Evolutionary conservation across 306 rosid species (phyloP).

Genomic region (Rosa rugosa): DNA sequence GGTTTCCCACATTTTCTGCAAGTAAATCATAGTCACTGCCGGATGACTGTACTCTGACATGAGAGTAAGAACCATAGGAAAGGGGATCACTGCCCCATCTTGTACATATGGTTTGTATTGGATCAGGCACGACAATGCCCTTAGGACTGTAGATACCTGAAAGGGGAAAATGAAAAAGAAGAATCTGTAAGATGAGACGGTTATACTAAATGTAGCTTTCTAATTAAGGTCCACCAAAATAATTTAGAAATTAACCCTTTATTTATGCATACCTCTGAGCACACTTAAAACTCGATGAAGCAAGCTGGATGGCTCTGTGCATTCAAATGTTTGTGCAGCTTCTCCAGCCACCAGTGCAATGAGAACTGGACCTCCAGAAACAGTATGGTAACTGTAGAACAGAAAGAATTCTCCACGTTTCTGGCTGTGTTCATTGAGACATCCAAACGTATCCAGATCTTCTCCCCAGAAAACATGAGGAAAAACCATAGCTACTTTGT

Average conservation of each 20-base stretch:
- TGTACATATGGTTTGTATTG: constrained; percentile 80
- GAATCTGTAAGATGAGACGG: constrained; percentile 10
- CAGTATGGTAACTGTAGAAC: constrained; percentile 87
- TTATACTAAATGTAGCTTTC: not conserved
- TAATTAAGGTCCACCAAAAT: constrained; percentile 4
- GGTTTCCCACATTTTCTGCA: constrained; percentile 76
- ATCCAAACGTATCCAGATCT: constrained; percentile 92
- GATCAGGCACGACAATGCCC: constrained; percentile 76
- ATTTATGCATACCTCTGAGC: constrained; percentile 63
- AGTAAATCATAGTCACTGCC: constrained; percentile 86
- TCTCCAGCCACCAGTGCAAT: constrained; percentile 95
- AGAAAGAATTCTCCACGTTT: constrained; percentile 91
- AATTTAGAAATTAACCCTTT: not conserved
- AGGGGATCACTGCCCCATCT: constrained; percentile 94
- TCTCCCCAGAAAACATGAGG: constrained; percentile 97
- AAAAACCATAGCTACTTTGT: constrained; percentile 90
- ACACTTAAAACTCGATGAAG: constrained; percentile 64
- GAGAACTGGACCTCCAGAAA: constrained; percentile 87
- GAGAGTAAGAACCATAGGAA: constrained; percentile 90
- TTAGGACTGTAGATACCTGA: constrained; percentile 75
- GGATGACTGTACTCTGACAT: constrained; percentile 76
- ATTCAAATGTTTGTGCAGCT: constrained; percentile 87
- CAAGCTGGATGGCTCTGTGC: constrained; percentile 62
- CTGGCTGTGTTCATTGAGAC: constrained; percentile 64
- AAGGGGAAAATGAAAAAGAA: constrained; percentile 6